Evolutionary conservation across 108 stramenopile genomes (phyloP).

Genomic region (Epithemia pelagica): DNA sequence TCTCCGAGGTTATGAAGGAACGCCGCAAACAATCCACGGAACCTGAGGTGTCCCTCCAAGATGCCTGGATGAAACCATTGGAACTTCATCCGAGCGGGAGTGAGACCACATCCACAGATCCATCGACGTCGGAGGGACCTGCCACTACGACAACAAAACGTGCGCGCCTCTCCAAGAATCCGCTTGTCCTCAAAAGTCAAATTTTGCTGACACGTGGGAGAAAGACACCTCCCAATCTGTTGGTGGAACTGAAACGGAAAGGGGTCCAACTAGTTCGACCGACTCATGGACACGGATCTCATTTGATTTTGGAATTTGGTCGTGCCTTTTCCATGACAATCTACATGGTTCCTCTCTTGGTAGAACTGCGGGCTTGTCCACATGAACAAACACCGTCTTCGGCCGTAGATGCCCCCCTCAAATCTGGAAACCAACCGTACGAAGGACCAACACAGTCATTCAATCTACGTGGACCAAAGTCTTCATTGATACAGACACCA

Average conservation of each 20-base stretch:
- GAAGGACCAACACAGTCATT: background rate
- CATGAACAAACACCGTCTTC: background rate
- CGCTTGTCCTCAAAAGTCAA: conserved; percentile 28
- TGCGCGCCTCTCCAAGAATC: background rate
- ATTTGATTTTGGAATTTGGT: conserved; percentile 61
- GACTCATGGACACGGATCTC: conserved; percentile 21
- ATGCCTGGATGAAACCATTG: conserved; percentile 67
- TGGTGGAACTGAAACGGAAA: conserved; percentile 63
- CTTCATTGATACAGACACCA: conserved; percentile 9
- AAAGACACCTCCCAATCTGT: conserved; percentile 40
- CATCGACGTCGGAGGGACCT: conserved; percentile 12
- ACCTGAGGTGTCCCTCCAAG: conserved; percentile 46
- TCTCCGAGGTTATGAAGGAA: conserved; percentile 21
- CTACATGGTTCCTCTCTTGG: conserved; percentile 63
- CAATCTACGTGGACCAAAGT: no score
- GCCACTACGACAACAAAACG: conserved; percentile 7
- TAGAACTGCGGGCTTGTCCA: conserved; percentile 42
- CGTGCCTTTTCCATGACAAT: conserved; percentile 72
- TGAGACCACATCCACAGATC: background rate
- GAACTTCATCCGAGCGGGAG: background rate
- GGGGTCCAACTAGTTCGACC: conserved; percentile 40
- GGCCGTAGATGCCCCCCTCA: background rate
- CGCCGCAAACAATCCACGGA: conserved; percentile 17
- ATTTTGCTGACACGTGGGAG: conserved; percentile 55
- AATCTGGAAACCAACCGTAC: background rate